Conservation (phyloP, 73 alveolate species). For the Paramecium caudatum region DNA sequence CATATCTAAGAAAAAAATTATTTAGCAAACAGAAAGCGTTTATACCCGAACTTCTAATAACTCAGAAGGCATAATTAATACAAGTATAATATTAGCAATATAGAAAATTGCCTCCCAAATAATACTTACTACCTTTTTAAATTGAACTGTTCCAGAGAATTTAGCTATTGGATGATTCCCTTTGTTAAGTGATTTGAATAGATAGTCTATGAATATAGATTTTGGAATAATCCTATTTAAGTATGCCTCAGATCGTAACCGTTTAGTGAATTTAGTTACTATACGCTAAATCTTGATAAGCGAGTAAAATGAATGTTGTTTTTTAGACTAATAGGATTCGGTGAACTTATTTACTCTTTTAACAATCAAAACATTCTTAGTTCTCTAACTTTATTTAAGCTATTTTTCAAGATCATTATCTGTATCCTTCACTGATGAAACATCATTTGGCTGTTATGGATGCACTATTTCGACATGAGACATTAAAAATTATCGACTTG, state of each 20-base stretch:
- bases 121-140: background rate
- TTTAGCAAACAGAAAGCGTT: background rate
- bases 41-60: background rate
- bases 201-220: background rate
- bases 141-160: background rate
- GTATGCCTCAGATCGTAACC: background rate
- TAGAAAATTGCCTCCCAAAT: slow-evolving; percentile 24
- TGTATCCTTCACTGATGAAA: background rate
- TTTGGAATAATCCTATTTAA: background rate
- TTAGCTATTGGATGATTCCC: slow-evolving; percentile 11
- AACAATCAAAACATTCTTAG: too few relatives aligned
- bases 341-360: too few relatives aligned
- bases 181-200: background rate
- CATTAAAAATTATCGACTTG: slow-evolving; percentile 20
- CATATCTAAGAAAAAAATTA: background rate
- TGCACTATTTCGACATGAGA: slow-evolving; percentile 14
- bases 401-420: slow-evolving; percentile 29
- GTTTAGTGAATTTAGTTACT: background rate
- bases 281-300: background rate
- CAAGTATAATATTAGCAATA: background rate
- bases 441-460: slow-evolving; percentile 10
- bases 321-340: too few relatives aligned
- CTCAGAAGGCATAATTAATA: slow-evolving; percentile 3
- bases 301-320: background rate
- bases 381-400: slow-evolving; percentile 1